Conservation (phyloP, 345 rosid species). For the Boechera retrofracta region DNA sequence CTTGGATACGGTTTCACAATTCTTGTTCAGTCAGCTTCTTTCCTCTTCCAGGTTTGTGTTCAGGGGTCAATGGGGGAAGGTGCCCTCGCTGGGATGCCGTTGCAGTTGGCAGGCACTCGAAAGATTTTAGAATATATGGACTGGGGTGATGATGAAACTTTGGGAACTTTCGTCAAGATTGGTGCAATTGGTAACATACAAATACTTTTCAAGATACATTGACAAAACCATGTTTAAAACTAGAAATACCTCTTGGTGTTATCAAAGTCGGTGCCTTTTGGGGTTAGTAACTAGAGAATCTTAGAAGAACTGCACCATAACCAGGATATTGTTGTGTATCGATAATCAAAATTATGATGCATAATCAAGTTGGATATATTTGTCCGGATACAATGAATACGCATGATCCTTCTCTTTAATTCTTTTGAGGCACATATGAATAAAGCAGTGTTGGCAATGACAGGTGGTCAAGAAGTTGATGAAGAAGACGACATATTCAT, state of each 20-base stretch:
- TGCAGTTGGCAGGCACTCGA: constrained; percentile 91
- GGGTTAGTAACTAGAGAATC: constrained; percentile 5
- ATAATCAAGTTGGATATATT: constrained; percentile 6
- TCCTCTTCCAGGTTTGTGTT: constrained; percentile 78
- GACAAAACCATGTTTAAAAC: not conserved
- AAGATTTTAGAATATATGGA: constrained; percentile 96
- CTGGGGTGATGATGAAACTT: constrained; percentile 88
- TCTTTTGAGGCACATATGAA: constrained; percentile 20
- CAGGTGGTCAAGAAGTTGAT: constrained; percentile 86
- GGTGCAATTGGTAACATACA: constrained; percentile 79
- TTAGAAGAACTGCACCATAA: constrained; percentile 22
- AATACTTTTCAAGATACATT: constrained; percentile 1
- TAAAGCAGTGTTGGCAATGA: not conserved
- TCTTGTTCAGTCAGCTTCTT: constrained; percentile 24
- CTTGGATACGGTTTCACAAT: not conserved
- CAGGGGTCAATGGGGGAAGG: constrained; percentile 99
- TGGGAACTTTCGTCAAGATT: constrained; percentile 77
- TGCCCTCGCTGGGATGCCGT: constrained; percentile 96
- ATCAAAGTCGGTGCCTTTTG: not conserved
- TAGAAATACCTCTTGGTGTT: not conserved
- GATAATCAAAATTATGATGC: constrained; percentile 9
- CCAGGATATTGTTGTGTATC: not conserved
- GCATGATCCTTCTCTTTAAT: constrained; percentile 9
- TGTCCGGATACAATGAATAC: not conserved
- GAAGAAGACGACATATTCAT: constrained; percentile 90